Evolutionary conservation across 305 asterid genomes (phyloP).

Genomic region (Ilex paraguariensis): DNA sequence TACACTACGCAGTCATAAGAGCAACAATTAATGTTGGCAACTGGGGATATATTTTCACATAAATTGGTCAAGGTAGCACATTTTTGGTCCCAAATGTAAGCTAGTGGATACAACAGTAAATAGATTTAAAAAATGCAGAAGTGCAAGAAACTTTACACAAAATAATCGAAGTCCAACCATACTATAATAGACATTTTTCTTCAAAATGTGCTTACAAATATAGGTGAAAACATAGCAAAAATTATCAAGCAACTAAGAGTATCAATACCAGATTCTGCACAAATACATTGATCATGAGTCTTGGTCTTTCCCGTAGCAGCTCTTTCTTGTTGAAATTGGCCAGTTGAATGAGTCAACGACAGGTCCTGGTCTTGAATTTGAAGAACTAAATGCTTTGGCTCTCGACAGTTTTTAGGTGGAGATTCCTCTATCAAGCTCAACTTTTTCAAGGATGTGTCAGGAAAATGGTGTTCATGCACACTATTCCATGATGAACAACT

Average conservation of each 20-base stretch:
- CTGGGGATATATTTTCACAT: too few species aligned
- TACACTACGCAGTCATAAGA: neutral
- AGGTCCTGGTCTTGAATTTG: slow-evolving; percentile 36
- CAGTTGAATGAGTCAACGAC: slow-evolving; percentile 38
- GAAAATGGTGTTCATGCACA: slow-evolving; percentile 18
- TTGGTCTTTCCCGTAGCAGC: slow-evolving; percentile 41
- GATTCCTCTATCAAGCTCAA: slow-evolving; percentile 25
- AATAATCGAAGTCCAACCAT: too few species aligned
- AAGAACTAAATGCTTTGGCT: slow-evolving; percentile 34
- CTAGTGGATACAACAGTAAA: too few species aligned
- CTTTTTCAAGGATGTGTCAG: slow-evolving; percentile 20
- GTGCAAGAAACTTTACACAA: too few species aligned
- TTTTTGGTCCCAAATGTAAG: too few species aligned
- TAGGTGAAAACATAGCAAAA: neutral
- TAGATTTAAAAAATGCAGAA: too few species aligned
- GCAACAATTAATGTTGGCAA: too few species aligned
- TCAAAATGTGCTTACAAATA: too few species aligned
- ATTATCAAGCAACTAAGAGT: neutral
- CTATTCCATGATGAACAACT: slow-evolving; percentile 19
- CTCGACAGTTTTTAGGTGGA: slow-evolving; percentile 19
- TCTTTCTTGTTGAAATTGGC: slow-evolving; percentile 30
- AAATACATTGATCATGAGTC: slow-evolving; percentile 59
- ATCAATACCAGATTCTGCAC: slow-evolving; percentile 64
- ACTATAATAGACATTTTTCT: too few species aligned
- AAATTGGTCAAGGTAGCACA: too few species aligned